Conservation (phyloP, 1,284 basidiomycete species). For the Phenoliferia sp. region DNA sequence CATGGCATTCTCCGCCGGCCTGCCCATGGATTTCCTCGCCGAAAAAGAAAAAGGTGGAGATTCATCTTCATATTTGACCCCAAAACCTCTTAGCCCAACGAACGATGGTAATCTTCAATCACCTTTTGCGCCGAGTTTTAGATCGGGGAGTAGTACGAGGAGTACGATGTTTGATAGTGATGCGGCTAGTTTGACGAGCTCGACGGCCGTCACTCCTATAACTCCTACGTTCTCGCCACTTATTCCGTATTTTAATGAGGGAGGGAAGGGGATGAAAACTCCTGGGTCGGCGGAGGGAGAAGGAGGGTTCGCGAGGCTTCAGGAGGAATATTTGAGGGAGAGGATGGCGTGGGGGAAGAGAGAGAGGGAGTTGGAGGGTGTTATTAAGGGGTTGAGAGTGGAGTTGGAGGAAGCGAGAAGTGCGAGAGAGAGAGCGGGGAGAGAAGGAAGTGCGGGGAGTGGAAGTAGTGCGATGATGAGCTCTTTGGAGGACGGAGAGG, state of each 20-base stretch:
- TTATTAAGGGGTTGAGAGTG: constrained; percentile 9
- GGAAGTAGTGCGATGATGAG: background rate
- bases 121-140: constrained; percentile 12
- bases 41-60: background rate
- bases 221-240: constrained; percentile 13
- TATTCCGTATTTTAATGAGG: background rate
- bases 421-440: background rate
- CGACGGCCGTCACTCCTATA: constrained; percentile 6
- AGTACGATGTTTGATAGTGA: constrained; percentile 22
- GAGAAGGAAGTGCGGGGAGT: background rate
- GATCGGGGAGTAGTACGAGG: constrained; percentile 1
- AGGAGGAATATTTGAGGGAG: constrained; percentile 8
- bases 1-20: constrained; percentile 31
- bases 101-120: background rate
- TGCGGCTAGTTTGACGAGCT: background rate
- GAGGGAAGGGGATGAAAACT: background rate
- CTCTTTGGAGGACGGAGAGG: background rate
- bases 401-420: constrained; percentile 7
- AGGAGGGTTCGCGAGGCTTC: constrained; percentile 8
- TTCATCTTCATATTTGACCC: background rate
- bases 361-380: constrained; percentile 16
- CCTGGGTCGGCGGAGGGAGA: background rate
- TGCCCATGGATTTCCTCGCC: constrained; percentile 24
- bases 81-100: background rate
- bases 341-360: constrained; percentile 7